Evolutionary conservation across 345 rosid genomes (phyloP), one percentile per base, ranked within the genome.

Genomic region (Sisymbrium irio): DNA sequence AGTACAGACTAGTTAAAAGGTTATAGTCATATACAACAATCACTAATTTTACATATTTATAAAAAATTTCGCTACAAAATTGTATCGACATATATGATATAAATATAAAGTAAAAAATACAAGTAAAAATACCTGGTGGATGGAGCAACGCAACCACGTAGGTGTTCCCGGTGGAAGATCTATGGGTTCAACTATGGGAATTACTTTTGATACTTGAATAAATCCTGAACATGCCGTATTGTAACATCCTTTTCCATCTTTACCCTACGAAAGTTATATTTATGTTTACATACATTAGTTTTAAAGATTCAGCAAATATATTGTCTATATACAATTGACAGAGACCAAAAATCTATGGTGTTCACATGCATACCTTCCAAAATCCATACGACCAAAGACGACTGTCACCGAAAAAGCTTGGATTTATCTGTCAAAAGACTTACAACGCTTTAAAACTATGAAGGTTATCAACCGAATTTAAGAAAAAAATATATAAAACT

Each of bases 201-300:
- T 6, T 2, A 5, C 20, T 0, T 50, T 12, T 0, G 69, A 60
- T 28, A 73, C 63, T 64, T 73, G 71, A 63, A 73, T 46, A 63
- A 73, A 73, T 4, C 77, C 64, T 7, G 37, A 39, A 15, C 77
- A 73, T 14, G 8, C 28, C 0, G 42, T 63, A 54, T 73, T 73
- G 27, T 30, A 73, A 33, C 70, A 73, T 19, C 56, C 28, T 4
- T 61, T 62, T 32, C 70, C 56, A 53, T 63, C 13, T 41, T 72
- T 63, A 63, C 63, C 76, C 69, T 72, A 46, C 30, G n/a, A 46
- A 49, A 33, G 30, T 18, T 13, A 61, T 49, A 49, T 61, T 58
- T 20, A 20, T 19, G 5, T 19, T 13, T 5, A 57, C 17, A 44
- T 44, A 2, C 54, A 55, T 3, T 19, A 9, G n/a, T n/a, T 46